Conservation (phyloP, 2,329 filamentous ascomycete genomes). For the Tricladium varicosporioides region DNA sequence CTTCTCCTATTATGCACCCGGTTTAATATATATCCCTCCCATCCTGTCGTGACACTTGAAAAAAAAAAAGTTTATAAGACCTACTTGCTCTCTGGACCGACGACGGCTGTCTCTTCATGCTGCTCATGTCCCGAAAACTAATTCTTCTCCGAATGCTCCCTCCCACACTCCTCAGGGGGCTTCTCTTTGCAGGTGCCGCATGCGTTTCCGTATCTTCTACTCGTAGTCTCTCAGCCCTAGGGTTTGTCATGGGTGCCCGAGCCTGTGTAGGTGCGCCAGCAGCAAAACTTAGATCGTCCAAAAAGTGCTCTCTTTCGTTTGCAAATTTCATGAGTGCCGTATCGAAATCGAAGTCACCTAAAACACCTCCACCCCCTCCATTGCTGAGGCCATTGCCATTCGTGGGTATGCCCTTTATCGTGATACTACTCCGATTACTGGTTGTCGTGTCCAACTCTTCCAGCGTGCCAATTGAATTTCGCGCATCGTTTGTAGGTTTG, state of each 20-base stretch:
- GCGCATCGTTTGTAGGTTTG: conserved; percentile 48
- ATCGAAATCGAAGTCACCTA: conserved; percentile 85
- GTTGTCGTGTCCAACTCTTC: conserved; percentile 51
- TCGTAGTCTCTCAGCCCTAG: conserved; percentile 78
- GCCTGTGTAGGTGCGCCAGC: conserved; percentile 70
- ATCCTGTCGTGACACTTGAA: background rate
- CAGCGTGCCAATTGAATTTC: conserved; percentile 52
- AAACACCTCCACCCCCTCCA: conserved; percentile 24
- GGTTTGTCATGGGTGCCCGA: conserved; percentile 70
- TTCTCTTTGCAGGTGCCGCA: conserved; percentile 41
- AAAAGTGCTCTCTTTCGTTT: conserved; percentile 87
- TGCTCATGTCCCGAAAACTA: conserved; percentile 93
- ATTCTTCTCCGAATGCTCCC: conserved; percentile 91
- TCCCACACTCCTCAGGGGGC: conserved; percentile 48
- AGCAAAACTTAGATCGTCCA: conserved; percentile 87
- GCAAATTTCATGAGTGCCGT: conserved; percentile 91
- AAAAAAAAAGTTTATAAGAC: conserved; percentile 35
- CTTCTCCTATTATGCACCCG: background rate
- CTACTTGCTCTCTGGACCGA: conserved; percentile 67
- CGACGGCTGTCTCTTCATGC: conserved; percentile 81
- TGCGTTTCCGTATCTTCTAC: conserved; percentile 60
- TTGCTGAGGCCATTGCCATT: conserved; percentile 23
- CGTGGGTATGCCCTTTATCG: conserved; percentile 46
- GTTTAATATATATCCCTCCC: background rate
- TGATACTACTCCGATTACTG: conserved; percentile 66